These are phyloP conservation scores for Blastocladiella emersonii DNA, from an alignment of 371 early-diverging fungal species.

Conservation along the genomic window DNA sequence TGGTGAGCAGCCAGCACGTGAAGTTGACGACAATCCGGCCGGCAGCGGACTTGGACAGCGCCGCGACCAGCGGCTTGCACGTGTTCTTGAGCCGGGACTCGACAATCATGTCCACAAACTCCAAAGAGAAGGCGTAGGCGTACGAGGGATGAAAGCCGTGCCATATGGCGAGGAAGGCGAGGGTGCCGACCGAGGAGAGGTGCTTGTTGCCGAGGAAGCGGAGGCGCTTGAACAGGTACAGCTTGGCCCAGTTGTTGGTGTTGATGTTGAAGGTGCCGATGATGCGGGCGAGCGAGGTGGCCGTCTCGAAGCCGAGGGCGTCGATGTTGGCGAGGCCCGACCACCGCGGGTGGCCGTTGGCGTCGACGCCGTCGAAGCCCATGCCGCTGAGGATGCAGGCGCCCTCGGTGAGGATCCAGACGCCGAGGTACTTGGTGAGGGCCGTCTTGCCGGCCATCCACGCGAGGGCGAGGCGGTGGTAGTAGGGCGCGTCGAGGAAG, in stretches of 20 bases:
- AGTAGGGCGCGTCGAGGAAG: slow-evolving; percentile 23
- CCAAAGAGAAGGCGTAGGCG: slow-evolving; percentile 41
- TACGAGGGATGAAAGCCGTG: slow-evolving; percentile 47
- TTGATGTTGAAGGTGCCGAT: slow-evolving; percentile 55
- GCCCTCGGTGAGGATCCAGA: slow-evolving; percentile 55
- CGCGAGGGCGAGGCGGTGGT: slow-evolving; percentile 26
- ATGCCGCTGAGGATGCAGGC: slow-evolving; percentile 45
- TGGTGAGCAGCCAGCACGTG: slow-evolving; percentile 11
- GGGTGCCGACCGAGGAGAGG: slow-evolving; percentile 38
- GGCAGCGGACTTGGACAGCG: not conserved
- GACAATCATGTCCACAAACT: slow-evolving; percentile 41
- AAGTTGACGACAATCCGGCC: slow-evolving; percentile 4
- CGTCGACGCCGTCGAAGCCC: slow-evolving; percentile 41
- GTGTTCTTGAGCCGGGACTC: slow-evolving; percentile 15
- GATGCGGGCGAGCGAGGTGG: slow-evolving; percentile 40
- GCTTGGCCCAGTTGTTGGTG: slow-evolving; percentile 57
- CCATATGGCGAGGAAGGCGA: slow-evolving; percentile 58
- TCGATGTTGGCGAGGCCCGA: slow-evolving; percentile 46
- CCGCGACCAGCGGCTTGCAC: slow-evolving; percentile 1
- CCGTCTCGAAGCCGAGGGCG: slow-evolving; percentile 29
- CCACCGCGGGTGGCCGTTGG: slow-evolving; percentile 30
- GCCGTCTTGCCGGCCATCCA: slow-evolving; percentile 39
- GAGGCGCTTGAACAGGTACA: slow-evolving; percentile 56
- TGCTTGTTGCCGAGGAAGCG: slow-evolving; percentile 49
- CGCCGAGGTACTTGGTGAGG: slow-evolving; percentile 50